Evolutionary conservation across 1,284 basidiomycete species (phyloP), one percentile per base, ranked within the genome.

Genomic region (Athelia psychrophila): DNA sequence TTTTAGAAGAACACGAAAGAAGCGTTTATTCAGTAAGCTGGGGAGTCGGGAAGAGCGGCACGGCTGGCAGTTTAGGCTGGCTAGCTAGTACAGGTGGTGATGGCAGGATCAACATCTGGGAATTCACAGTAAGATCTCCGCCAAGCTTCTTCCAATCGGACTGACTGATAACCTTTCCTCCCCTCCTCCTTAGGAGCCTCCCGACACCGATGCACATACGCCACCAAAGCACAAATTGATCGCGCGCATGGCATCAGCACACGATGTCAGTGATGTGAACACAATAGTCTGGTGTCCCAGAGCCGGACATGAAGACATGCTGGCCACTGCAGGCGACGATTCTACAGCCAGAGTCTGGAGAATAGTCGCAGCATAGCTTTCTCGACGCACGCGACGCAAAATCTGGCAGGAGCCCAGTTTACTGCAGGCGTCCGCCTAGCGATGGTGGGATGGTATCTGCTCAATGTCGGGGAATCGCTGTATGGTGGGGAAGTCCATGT

Each of bases 241-340:
- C 20, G 79, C 81, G 0, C 69, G 69, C 12, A 58, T 88, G 8
- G 65, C 76, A 6, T 73, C 73, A 19, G 80, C 88, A 0, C 93
- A 95, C 58, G 88, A 78, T 3, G 81, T 88, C 1, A 75, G 81
- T 57, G 93, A 95, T 61, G 77, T 93, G 38, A 95, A 95, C 65
- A 76, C 81, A 33, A 77, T 93, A 13, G 73, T 77, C 1, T 95
- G 91, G 91, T 92, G 89, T 67, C 80, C 85, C 2, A 71, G 83
- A 24, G 59, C 67, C 13, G 86, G 83, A 1, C 74, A 73, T 53
- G 77, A 83, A 56, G 74, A 86, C 58, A 53, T 93, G 3, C 71
- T 95, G 3, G 89, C 88, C 0, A 91, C 85, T 5, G 80, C 86
- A 0, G 92, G 88, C 1, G 93, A 95, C 58, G 93, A 95, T 62